Conservation (phyloP, 139 green algal genomes). For the Astrephomene gubernaculifera region DNA sequence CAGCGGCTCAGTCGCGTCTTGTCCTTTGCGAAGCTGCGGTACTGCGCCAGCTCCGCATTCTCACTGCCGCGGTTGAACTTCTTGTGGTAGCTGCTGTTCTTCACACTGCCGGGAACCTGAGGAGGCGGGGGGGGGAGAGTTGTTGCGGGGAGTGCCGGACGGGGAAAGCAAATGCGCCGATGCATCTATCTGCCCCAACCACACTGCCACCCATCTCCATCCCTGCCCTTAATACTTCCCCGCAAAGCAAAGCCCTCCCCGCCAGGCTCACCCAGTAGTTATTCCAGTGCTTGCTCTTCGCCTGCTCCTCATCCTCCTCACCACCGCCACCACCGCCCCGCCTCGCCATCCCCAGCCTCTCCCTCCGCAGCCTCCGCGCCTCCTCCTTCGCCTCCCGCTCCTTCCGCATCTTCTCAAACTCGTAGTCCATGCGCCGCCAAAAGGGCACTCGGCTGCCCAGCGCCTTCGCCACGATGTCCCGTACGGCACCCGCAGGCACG, state of each 20-base stretch:
- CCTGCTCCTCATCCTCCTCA: slow-evolving; percentile 34
- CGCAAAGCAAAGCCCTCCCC: background rate
- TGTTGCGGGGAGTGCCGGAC: no score
- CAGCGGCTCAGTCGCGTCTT: slow-evolving; percentile 38
- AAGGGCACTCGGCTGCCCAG: slow-evolving; percentile 18
- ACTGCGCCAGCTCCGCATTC: slow-evolving; percentile 40
- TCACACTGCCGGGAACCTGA: slow-evolving; percentile 12
- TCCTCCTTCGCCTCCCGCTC: slow-evolving; percentile 30
- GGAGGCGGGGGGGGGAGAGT: background rate
- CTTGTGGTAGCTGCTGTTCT: slow-evolving; percentile 29
- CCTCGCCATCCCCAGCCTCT: slow-evolving; percentile 10
- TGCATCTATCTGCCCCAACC: background rate
- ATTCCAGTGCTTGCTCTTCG: slow-evolving; percentile 31
- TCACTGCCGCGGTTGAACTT: slow-evolving; percentile 3
- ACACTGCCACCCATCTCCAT: no score
- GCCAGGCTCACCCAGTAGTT: slow-evolving; percentile 31
- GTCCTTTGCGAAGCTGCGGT: slow-evolving; percentile 38
- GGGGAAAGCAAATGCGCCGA: background rate
- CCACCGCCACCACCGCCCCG: slow-evolving; percentile 12
- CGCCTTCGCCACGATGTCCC: slow-evolving; percentile 14
- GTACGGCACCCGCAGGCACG: background rate
- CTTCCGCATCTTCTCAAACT: slow-evolving; percentile 1
- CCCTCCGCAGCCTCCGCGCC: slow-evolving; percentile 15
- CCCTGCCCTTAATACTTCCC: background rate
- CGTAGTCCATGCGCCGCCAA: slow-evolving; percentile 17